These are phyloP conservation scores for Zygosaccharomyces sapae DNA, from an alignment of 1,139 yeast genomes.

Conservation along the genomic window DNA sequence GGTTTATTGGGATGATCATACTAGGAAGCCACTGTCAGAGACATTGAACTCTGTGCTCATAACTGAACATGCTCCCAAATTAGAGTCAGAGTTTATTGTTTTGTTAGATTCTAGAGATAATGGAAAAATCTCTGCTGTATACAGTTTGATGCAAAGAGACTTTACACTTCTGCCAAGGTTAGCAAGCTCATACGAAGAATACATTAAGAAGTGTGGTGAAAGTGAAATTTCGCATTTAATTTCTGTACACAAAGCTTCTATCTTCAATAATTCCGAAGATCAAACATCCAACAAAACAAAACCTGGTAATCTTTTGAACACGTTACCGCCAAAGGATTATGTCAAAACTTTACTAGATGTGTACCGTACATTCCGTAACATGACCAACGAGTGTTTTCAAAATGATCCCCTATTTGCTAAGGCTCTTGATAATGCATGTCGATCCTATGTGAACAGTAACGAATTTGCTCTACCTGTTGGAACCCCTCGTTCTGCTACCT, in stretches of 20 bases:
- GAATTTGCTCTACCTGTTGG: constrained; percentile 69
- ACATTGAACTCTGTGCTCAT: constrained; percentile 74
- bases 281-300: constrained; percentile 18
- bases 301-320: constrained; percentile 12
- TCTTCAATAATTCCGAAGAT: constrained; percentile 17
- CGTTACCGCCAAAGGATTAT: constrained; percentile 60
- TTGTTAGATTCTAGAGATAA: constrained; percentile 74
- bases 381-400: constrained; percentile 69
- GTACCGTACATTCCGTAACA: constrained; percentile 45
- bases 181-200: constrained; percentile 66
- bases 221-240: constrained; percentile 28
- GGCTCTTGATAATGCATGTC: constrained; percentile 87
- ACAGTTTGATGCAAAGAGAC: constrained; percentile 61
- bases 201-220: constrained; percentile 51
- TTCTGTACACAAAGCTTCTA: constrained; percentile 23
- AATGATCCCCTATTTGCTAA: constrained; percentile 77
- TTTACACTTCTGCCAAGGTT: constrained; percentile 55
- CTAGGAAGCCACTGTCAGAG: constrained; percentile 71
- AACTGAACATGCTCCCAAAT: constrained; percentile 68
- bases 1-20: constrained; percentile 79
- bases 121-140: constrained; percentile 76
- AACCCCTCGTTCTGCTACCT: constrained; percentile 44
- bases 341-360: constrained; percentile 72
- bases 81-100: constrained; percentile 71
- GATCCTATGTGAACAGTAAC: constrained; percentile 77